A percentile compares a stretch with the other conserved stretches of the same genome.
Evolutionary conservation across 1,284 basidiomycete genomes (phyloP).

Genomic region (Moesziomyces aphidis): DNA sequence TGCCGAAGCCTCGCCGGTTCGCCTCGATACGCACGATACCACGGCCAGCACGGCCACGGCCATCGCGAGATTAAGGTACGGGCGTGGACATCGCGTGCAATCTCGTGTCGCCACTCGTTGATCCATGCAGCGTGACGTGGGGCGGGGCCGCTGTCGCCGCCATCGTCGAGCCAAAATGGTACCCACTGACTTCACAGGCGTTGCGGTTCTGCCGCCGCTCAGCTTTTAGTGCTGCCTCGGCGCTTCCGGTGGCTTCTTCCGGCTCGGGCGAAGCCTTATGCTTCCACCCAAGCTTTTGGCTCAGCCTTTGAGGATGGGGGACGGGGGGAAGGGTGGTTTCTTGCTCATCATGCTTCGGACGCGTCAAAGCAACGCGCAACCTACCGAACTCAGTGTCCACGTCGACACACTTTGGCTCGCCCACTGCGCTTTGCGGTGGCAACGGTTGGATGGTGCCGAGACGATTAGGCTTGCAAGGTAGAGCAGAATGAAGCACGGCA

Average conservation of each 20-base stretch:
- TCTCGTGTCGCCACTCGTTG: too few relatives aligned
- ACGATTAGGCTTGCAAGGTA: too few relatives aligned
- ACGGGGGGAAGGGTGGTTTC: too few relatives aligned
- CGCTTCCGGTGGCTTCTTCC: background rate
- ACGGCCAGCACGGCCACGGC: too few relatives aligned
- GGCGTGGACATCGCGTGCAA: too few relatives aligned
- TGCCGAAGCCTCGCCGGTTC: background rate
- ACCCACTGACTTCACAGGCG: background rate
- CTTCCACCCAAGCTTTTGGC: background rate
- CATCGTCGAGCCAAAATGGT: background rate
- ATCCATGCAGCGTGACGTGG: background rate
- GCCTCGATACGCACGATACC: too few relatives aligned
- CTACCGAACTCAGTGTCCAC: background rate
- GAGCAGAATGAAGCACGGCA: background rate
- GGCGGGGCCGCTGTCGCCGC: too few relatives aligned
- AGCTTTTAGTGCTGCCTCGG: background rate
- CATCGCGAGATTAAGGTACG: too few relatives aligned
- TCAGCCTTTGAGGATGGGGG: background rate
- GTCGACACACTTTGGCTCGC: background rate
- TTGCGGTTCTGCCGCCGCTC: background rate
- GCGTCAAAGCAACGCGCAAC: background rate
- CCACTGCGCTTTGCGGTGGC: background rate
- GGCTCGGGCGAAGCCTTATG: background rate
- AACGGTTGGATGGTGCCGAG: too few relatives aligned
- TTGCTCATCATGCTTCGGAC: background rate